Evolutionary conservation across 139 green algal species (phyloP).

Genomic region (Tetratostichococcus sp.): DNA sequence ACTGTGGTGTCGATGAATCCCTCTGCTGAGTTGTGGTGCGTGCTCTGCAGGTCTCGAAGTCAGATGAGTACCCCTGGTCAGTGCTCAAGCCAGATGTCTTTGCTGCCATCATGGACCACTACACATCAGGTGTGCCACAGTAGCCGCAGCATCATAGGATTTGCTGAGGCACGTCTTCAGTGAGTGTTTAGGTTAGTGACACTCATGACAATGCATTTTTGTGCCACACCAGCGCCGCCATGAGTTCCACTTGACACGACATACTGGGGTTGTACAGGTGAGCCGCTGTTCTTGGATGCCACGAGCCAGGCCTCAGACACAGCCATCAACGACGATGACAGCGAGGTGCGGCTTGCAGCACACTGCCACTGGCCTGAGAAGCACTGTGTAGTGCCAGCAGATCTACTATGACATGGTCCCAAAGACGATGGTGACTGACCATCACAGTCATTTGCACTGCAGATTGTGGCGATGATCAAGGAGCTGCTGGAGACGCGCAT

Average conservation of each 20-base stretch:
- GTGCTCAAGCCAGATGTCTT: slow-evolving; percentile 93
- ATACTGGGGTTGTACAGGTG: slow-evolving; percentile 17
- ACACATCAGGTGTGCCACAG: slow-evolving; percentile 42
- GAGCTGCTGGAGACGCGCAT: slow-evolving; percentile 99
- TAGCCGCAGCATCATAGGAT: too few relatives aligned
- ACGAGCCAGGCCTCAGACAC: slow-evolving; percentile 28
- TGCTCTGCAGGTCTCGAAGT: slow-evolving; percentile 72
- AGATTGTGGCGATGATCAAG: slow-evolving; percentile 96
- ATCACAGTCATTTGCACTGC: background rate
- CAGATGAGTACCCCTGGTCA: slow-evolving; percentile 66
- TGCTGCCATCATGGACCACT: slow-evolving; percentile 96
- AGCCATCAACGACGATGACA: slow-evolving; percentile 67
- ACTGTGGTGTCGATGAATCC: too few relatives aligned
- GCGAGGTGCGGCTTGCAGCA: slow-evolving; percentile 49
- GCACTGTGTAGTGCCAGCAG: too few relatives aligned
- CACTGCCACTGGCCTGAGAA: too few relatives aligned
- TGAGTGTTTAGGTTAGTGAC: too few relatives aligned
- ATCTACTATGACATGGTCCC: too few relatives aligned
- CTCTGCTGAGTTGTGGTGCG: too few relatives aligned
- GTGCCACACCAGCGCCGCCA: too few relatives aligned
- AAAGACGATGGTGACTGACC: too few relatives aligned
- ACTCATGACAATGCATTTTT: too few relatives aligned
- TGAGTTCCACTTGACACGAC: too few relatives aligned
- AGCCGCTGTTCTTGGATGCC: slow-evolving; percentile 62
- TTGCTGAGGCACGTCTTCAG: too few relatives aligned